Base-by-base conservation (phyloP, 2,329 filamentous ascomycete species). In the Hymenoscyphus occultus region DNA sequence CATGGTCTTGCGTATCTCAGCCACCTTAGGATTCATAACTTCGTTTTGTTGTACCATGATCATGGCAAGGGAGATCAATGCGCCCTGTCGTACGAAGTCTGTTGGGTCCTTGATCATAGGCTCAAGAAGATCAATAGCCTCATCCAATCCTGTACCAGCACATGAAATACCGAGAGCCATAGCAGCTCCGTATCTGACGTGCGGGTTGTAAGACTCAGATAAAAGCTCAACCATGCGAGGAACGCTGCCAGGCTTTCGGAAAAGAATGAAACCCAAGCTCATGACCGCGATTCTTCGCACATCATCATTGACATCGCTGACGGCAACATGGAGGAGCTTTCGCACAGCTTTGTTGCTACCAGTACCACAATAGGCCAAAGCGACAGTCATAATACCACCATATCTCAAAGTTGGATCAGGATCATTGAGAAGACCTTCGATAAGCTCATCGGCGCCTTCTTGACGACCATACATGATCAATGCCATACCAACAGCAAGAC, bases 41-140 rank as follows among this genome's bases (percentile, higher is more conserved):
- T 99, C 95, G 74, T 98, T 99, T 77, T 98, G 95, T 80, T 99
- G 95, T n/a, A 97, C 91, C 84, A 99, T 89, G 73, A 99, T 97
- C 95, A 99, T 99, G 66, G 95, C 87, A 65, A 98, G 84, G 2
- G 95, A 87, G 72, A 99, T 98, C 69, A 98, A 83, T 51, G 95
- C 94, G 76, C 96, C 95, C 79, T 99, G 95, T 71, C 96, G 90
- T 61, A 99, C 95, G 76, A 99, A 99, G 80, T 99, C 95, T 65
- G 93, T 96, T 7, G 95, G 96, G 73, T 99, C 95, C 83, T 98
- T 99, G 82, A 97, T 93, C 95, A 99, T 99, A 19, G 95, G 95
- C 81, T 99, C 95, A 4, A 99, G 84, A 19, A 99, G 84, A 74
- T 99, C 95, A 68, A 98, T 95, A 28, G 96, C 95, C 79, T 99